Evolutionary conservation across 495 filamentous ascomycete genomes (phyloP).

Genomic region (Cercophora sp.): DNA sequence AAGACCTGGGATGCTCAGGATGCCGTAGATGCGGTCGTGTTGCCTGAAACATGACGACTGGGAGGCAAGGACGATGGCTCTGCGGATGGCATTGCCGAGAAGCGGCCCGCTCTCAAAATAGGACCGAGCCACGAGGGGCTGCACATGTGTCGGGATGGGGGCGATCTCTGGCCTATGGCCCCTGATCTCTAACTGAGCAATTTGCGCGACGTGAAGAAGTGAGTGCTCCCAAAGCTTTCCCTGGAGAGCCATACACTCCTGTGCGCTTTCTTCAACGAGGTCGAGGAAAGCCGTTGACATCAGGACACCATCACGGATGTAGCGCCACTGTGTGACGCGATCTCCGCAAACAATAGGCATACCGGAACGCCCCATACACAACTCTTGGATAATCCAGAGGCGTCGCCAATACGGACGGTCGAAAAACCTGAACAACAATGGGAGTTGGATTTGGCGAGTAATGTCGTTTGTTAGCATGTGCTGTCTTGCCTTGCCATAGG

Average conservation of each 20-base stretch:
- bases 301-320: constrained; percentile 1
- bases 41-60: neutral
- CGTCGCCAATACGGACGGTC: constrained; percentile 8
- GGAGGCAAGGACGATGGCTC: constrained; percentile 1
- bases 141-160: neutral
- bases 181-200: constrained; percentile 4
- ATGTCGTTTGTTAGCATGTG: neutral
- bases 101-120: neutral
- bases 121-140: neutral
- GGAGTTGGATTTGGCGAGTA: too few relatives aligned
- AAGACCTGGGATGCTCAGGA: constrained; percentile 5
- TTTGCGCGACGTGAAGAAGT: neutral
- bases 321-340: constrained; percentile 1
- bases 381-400: constrained; percentile 13
- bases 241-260: neutral
- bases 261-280: neutral
- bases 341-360: constrained; percentile 2
- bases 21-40: constrained; percentile 7
- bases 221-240: neutral
- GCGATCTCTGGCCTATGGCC: neutral
- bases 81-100: neutral
- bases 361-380: neutral
- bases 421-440: neutral
- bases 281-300: neutral
- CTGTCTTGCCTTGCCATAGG: neutral